Evolutionary conservation across 2,329 filamentous ascomycete genomes (phyloP).

Genomic region (Tolypocladium nubicola): DNA sequence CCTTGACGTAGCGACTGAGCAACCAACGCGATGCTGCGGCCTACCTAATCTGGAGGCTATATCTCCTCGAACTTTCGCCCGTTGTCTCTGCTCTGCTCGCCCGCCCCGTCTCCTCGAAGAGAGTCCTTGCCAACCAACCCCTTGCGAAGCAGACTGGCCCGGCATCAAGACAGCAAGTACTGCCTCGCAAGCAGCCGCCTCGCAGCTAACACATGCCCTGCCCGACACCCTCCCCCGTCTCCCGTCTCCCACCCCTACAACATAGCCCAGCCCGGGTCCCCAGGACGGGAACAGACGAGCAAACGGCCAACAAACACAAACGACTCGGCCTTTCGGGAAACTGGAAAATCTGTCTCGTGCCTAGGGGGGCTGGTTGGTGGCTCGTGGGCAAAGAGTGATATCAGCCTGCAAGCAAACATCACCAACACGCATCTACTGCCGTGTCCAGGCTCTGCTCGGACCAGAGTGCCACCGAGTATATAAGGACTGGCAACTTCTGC

Average conservation of each 20-base stretch:
- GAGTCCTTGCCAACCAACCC: slow-evolving; percentile 1
- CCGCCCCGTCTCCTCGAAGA: not conserved
- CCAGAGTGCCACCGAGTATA: slow-evolving; percentile 15
- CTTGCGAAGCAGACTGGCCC: not conserved
- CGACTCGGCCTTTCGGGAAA: slow-evolving; percentile 3
- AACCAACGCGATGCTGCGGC: slow-evolving; percentile 6
- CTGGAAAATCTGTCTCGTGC: slow-evolving; percentile 6
- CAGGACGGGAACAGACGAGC: slow-evolving; percentile 4
- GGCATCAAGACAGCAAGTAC: not conserved
- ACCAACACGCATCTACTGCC: slow-evolving; percentile 8
- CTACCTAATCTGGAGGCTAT: slow-evolving; percentile 16
- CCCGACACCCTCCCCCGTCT: not conserved
- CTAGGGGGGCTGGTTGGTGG: slow-evolving; percentile 3
- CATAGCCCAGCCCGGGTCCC: slow-evolving; percentile 1
- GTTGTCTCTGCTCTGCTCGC: not conserved
- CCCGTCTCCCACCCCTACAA: slow-evolving; percentile 1
- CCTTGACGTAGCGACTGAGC: slow-evolving; percentile 14
- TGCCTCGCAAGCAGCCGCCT: not conserved
- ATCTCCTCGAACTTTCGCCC: slow-evolving; percentile 11
- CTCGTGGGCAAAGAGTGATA: not conserved
- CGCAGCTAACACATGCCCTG: not conserved
- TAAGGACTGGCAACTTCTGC: slow-evolving; percentile 7
- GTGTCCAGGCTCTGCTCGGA: not conserved
- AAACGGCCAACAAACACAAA: slow-evolving; percentile 8
- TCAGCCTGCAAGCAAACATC: slow-evolving; percentile 5